Base-by-base conservation (phyloP, 805 yeast species). In the Spathaspora girioi region DNA sequence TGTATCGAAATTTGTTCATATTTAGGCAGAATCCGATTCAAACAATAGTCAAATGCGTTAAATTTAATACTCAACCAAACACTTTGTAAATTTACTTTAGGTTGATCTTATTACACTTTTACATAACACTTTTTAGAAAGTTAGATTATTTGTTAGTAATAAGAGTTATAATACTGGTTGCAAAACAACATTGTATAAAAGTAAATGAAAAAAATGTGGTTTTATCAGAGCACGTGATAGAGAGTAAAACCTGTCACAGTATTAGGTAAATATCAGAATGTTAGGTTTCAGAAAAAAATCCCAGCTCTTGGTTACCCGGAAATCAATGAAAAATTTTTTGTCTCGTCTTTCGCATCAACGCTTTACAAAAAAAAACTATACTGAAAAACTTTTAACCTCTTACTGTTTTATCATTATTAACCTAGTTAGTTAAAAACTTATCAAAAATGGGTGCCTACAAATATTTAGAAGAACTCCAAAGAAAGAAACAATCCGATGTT, bases 401-500 rank as follows among this genome's bases (percentile, higher is more conserved):
- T 23, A 15, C n/a, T 46, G 35, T 20, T 26, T 51, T 50, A 20
- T 38, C 32, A 38, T 23, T 17, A 45, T 50, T 46, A 40, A 43
- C 43, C 46, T 44, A 43, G 44, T 20, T 26, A 38, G n/a, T n/a
- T n/a, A 49, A 40, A 38, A 46, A 48, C 43, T 45, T 48, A 48
- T 40, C 45, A 80, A 68, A 29, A 78, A 88, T 93, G 99, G 98
- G 99, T 86, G 99, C 98, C 84, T 94, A 94, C 96, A 94, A 94
- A 79, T 94, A 94, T 80, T 86, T 94, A 78, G 97, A 93, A 83
- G 99, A 94, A 83, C 85, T 94, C 79, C 94, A 91, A 80, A 92
- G 97, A 86, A 94, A 94, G 96, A 94, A 94, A 87, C 99, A 94
- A 86, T 91, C 97, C 75, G 99, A 94, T 81, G 97, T 94, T 71